Conservation (phyloP, 257 asterid genomes). For the Ajuga chamaepitys region DNA sequence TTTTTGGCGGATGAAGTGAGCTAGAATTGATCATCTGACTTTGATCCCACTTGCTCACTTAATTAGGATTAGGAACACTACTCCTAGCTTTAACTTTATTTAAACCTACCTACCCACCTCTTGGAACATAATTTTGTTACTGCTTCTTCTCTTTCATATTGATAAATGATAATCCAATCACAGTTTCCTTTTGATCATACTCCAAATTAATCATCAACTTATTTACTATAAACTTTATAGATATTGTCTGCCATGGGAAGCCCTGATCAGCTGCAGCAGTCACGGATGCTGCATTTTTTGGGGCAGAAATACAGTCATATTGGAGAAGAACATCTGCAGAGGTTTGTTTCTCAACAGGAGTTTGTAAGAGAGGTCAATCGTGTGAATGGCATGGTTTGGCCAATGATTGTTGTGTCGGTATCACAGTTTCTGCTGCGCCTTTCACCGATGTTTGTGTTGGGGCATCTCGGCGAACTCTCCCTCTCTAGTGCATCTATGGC, state of each 20-base stretch:
- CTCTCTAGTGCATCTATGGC: constrained; percentile 37
- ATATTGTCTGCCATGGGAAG: neutral
- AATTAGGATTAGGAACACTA: too few relatives aligned
- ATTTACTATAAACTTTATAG: too few relatives aligned
- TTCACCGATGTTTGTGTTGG: constrained; percentile 26
- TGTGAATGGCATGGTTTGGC: constrained; percentile 19
- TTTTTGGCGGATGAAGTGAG: neutral
- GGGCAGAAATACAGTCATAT: neutral
- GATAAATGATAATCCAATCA: neutral
- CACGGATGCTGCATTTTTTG: neutral
- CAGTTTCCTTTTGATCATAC: neutral
- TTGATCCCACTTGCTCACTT: neutral
- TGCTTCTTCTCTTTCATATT: neutral
- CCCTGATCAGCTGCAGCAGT: neutral
- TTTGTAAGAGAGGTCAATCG: constrained; percentile 3
- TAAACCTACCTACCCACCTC: too few relatives aligned
- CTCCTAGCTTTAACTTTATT: too few relatives aligned
- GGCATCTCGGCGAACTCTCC: constrained; percentile 29
- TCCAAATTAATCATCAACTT: too few relatives aligned
- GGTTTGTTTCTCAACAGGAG: neutral
- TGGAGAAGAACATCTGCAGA: neutral
- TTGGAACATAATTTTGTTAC: too few relatives aligned
- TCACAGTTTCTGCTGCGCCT: constrained; percentile 20
- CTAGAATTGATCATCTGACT: neutral
- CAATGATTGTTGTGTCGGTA: constrained; percentile 23